These are phyloP conservation scores for Colletotrichum sp. DNA, from an alignment of 2,329 filamentous ascomycete species.

Conservation along the genomic window DNA sequence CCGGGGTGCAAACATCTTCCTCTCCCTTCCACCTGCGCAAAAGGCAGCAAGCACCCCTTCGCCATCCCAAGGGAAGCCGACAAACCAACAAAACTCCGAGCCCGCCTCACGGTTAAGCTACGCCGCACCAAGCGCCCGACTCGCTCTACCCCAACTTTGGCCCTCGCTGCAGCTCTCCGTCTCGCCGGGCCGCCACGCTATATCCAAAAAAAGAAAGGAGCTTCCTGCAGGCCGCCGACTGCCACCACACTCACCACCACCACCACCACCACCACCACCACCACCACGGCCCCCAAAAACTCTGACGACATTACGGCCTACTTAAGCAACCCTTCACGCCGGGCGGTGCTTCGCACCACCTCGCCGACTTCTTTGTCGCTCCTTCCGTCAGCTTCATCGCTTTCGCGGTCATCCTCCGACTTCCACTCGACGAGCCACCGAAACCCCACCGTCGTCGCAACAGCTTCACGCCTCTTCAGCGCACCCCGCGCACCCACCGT, in stretches of 20 bases:
- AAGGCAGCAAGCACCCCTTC: background rate
- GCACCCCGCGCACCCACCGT: background rate
- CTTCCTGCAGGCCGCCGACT: conserved; percentile 5
- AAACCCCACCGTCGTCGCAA: background rate
- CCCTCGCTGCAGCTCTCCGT: conserved; percentile 3
- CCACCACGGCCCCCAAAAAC: background rate
- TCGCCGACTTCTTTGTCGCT: background rate
- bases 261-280: background rate
- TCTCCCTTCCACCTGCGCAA: background rate
- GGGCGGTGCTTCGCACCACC: background rate
- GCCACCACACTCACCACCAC: background rate
- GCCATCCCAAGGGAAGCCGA: background rate
- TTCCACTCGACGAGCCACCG: background rate
- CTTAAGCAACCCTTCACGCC: conserved; percentile 4
- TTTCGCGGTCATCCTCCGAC: background rate
- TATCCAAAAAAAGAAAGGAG: conserved; percentile 11
- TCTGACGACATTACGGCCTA: conserved; percentile 18
- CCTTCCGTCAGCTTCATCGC: background rate
- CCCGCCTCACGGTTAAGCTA: background rate
- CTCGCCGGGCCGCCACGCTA: background rate
- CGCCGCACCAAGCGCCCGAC: background rate
- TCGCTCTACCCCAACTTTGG: background rate
- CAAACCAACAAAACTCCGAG: background rate
- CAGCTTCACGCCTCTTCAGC: background rate
- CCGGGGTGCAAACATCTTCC: background rate